Evolutionary conservation across 345 rosid genomes (phyloP).

Genomic region (Euphorbia peplus): DNA sequence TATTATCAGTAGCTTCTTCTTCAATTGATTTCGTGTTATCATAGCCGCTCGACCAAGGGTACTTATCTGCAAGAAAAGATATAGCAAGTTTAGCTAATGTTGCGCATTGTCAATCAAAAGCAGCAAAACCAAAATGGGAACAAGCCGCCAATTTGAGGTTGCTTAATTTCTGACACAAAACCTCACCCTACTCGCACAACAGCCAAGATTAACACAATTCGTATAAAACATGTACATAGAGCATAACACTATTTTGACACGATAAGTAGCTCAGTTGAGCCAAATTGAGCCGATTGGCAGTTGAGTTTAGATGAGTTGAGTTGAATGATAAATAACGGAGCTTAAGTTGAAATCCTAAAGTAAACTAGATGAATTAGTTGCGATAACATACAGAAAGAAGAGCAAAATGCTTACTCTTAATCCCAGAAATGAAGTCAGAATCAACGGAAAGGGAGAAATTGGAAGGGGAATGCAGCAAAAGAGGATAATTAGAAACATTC

Average conservation of each 20-base stretch:
- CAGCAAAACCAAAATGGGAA: neutral
- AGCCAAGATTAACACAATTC: too few relatives aligned
- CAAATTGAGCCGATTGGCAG: too few relatives aligned
- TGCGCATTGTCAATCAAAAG: neutral
- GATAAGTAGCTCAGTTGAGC: too few relatives aligned
- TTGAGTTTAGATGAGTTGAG: too few relatives aligned
- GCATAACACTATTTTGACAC: too few relatives aligned
- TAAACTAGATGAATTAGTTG: neutral
- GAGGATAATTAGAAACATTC: constrained; percentile 28
- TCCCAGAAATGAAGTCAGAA: constrained; percentile 42
- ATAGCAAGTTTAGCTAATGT: neutral
- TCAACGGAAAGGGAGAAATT: constrained; percentile 33
- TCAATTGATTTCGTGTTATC: constrained; percentile 14
- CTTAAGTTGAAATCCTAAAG: neutral
- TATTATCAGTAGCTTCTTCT: constrained; percentile 12
- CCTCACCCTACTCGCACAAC: too few relatives aligned
- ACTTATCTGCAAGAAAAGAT: constrained; percentile 29
- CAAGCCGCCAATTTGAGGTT: too few relatives aligned
- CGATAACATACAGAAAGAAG: neutral
- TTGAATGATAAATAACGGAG: too few relatives aligned
- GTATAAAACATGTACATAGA: too few relatives aligned
- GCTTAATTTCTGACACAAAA: too few relatives aligned
- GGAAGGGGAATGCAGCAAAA: constrained; percentile 26
- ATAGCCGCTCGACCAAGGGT: constrained; percentile 17
- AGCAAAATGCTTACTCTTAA: constrained; percentile 41